These are phyloP conservation scores for Pichia sp. DNA, from an alignment of 1,139 yeast genomes.

Conservation along the genomic window DNA sequence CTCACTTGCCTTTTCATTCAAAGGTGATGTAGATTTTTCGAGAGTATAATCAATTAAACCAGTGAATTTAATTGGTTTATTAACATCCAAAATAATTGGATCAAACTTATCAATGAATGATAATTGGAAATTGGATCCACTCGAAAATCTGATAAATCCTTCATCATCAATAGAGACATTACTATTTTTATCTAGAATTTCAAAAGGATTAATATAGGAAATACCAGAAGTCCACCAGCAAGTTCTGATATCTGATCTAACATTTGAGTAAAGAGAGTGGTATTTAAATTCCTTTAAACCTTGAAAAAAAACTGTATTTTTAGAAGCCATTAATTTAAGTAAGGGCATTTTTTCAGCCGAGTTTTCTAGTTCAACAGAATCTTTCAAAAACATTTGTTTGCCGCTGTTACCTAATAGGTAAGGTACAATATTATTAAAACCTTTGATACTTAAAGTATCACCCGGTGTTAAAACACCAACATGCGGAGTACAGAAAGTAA, in stretches of 20 bases:
- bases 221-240: slow-evolving; percentile 80
- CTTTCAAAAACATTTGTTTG: slow-evolving; percentile 61
- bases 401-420: slow-evolving; percentile 64
- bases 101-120: slow-evolving; percentile 45
- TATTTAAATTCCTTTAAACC: slow-evolving; percentile 48
- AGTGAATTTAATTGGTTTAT: slow-evolving; percentile 31
- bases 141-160: slow-evolving; percentile 32
- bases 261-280: slow-evolving; percentile 61
- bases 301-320: slow-evolving; percentile 51
- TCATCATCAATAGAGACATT: slow-evolving; percentile 22
- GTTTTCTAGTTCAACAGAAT: slow-evolving; percentile 25
- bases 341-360: slow-evolving; percentile 37
- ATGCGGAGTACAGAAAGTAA: slow-evolving; percentile 78
- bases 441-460: slow-evolving; percentile 32
- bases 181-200: slow-evolving; percentile 28
- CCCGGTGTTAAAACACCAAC: slow-evolving; percentile 72
- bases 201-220: slow-evolving; percentile 57
- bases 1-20: not conserved
- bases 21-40: slow-evolving; percentile 15
- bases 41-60: slow-evolving; percentile 19
- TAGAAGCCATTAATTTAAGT: slow-evolving; percentile 50
- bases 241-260: slow-evolving; percentile 71
- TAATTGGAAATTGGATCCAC: slow-evolving; percentile 36
- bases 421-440: slow-evolving; percentile 57
- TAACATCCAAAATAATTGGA: slow-evolving; percentile 47